Conservation (phyloP, 2,329 filamentous ascomycete species). For the Trichoderma sp. region DNA sequence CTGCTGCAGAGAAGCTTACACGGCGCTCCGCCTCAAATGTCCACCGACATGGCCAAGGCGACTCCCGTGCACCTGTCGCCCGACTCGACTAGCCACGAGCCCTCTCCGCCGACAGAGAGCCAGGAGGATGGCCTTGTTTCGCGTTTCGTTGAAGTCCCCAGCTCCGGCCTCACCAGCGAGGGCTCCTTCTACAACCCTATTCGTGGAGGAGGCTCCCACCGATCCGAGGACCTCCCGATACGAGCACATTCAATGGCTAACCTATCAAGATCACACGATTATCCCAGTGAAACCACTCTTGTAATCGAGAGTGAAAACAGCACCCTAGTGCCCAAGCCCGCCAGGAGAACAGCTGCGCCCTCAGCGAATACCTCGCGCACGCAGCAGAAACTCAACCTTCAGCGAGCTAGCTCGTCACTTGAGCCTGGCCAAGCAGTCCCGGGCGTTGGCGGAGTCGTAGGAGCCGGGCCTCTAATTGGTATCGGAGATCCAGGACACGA, state of each 20-base stretch:
- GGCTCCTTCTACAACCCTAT: constrained; percentile 51
- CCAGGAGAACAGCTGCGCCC: constrained; percentile 39
- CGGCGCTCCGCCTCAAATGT: constrained; percentile 63
- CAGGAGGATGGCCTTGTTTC: constrained; percentile 54
- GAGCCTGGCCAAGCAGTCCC: constrained; percentile 55
- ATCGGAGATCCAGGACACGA: constrained; percentile 57
- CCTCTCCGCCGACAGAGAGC: constrained; percentile 32
- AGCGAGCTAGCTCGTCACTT: constrained; percentile 69
- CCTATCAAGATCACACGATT: constrained; percentile 29
- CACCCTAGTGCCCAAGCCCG: constrained; percentile 47
- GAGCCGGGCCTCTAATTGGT: constrained; percentile 49
- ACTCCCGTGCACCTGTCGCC: constrained; percentile 39
- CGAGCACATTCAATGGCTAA: constrained; percentile 46
- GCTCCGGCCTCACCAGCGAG: constrained; percentile 49
- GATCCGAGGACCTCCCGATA: constrained; percentile 35
- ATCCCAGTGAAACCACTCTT: constrained; percentile 25
- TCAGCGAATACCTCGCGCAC: constrained; percentile 62
- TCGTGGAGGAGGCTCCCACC: constrained; percentile 28
- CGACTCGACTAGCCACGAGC: constrained; percentile 30
- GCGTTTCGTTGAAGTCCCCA: constrained; percentile 55
- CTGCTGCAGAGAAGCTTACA: constrained; percentile 64
- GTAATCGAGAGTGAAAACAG: constrained; percentile 41
- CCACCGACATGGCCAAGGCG: constrained; percentile 50
- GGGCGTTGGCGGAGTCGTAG: constrained; percentile 39
- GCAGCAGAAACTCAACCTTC: constrained; percentile 73